These are phyloP conservation scores for Eucalyptus tenuipes DNA, from an alignment of 345 rosid species.

Conservation along the genomic window DNA sequence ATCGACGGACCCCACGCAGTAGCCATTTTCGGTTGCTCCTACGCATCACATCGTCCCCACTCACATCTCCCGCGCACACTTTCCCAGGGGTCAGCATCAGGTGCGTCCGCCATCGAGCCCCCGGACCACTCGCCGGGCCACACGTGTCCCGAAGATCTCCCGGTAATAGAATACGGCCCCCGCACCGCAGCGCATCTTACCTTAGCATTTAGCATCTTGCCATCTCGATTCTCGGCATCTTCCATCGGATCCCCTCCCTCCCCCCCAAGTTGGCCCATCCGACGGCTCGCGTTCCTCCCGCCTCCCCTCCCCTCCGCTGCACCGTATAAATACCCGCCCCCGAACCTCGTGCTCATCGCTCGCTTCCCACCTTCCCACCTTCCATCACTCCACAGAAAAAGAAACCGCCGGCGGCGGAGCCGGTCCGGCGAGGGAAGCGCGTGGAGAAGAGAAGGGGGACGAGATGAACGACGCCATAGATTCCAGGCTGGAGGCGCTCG, in stretches of 20 bases:
- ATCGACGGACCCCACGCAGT: neutral
- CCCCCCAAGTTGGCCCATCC: constrained; percentile 3
- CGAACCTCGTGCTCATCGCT: neutral
- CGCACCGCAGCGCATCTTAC: neutral
- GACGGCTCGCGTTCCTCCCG: constrained; percentile 1
- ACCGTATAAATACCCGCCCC: neutral
- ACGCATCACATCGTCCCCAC: neutral
- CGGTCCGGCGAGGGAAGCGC: neutral
- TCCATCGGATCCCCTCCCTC: constrained; percentile 1
- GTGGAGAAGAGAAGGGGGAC: neutral
- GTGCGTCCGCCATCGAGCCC: neutral
- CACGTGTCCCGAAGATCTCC: neutral
- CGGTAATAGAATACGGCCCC: accelerated
- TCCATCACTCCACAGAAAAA: neutral
- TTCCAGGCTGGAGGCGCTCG: constrained; percentile 37
- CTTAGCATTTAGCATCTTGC: constrained; percentile 25
- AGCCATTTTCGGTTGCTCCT: neutral
- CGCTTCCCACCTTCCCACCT: neutral
- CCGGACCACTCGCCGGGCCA: neutral
- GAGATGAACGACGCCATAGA: neutral
- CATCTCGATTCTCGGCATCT: constrained; percentile 54
- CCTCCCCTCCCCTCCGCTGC: neutral
- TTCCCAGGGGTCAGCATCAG: neutral
- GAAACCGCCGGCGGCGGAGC: neutral
- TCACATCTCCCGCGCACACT: too few relatives aligned